Evolutionary conservation across 2,329 filamentous ascomycete species (phyloP).

Genomic region (Chrysoporthe puriensis): DNA sequence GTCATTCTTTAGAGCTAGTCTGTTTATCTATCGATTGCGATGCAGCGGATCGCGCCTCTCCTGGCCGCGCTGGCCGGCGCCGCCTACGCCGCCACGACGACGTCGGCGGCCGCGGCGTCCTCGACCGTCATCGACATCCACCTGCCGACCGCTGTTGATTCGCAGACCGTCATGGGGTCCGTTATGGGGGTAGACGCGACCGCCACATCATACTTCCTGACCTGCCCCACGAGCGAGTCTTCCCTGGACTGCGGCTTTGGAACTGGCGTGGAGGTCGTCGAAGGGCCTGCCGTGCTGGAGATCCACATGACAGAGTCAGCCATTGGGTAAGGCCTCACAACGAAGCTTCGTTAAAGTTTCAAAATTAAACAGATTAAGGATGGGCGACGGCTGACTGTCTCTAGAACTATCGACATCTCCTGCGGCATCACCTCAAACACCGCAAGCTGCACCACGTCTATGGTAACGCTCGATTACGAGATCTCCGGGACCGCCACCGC

Average conservation of each 20-base stretch:
- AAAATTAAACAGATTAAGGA: neutral
- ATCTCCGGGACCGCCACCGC: constrained; percentile 15
- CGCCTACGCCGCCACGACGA: constrained; percentile 6
- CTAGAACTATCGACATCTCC: constrained; percentile 26
- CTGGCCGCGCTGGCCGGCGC: constrained; percentile 19
- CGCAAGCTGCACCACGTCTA: constrained; percentile 20
- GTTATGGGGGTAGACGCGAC: constrained; percentile 33
- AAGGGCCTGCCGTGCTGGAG: constrained; percentile 32
- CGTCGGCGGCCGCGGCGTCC: constrained; percentile 10
- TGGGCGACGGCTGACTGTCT: neutral
- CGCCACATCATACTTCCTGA: constrained; percentile 32
- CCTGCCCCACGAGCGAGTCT: constrained; percentile 31
- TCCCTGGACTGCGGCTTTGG: constrained; percentile 31
- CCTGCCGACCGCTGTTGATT: constrained; percentile 26
- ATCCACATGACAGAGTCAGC: constrained; percentile 20
- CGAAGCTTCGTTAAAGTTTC: neutral
- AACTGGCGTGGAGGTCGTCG: constrained; percentile 28
- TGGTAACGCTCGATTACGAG: constrained; percentile 16
- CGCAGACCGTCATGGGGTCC: constrained; percentile 32
- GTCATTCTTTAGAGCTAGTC: neutral
- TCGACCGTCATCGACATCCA: constrained; percentile 30
- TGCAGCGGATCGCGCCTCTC: constrained; percentile 10
- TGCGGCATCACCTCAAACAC: constrained; percentile 29
- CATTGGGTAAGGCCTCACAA: constrained; percentile 19
- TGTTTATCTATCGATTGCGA: constrained; percentile 4